Evolutionary conservation across 176 grass and related monocot genomes (phyloP).

Genomic region (Oryza rufipogon): DNA sequence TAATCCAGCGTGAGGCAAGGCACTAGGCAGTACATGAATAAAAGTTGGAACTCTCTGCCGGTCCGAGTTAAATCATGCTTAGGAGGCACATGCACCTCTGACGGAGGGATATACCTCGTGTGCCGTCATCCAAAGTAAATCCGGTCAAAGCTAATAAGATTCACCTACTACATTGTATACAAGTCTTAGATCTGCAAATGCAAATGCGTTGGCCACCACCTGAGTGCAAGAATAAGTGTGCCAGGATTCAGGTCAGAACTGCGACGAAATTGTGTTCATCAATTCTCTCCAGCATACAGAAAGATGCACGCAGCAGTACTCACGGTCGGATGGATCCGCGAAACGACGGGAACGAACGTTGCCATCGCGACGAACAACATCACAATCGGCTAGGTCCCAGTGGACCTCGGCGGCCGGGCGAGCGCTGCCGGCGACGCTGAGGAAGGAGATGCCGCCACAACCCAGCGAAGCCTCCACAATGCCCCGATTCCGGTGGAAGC

Average conservation of each 20-base stretch:
- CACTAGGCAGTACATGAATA: not conserved
- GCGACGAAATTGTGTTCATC: not conserved
- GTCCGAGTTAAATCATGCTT: not conserved
- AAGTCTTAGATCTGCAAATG: constrained; percentile 10
- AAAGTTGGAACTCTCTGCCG: not conserved
- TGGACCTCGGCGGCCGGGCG: constrained; percentile 8
- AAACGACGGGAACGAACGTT: not conserved
- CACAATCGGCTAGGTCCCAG: no score
- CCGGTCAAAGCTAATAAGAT: not conserved
- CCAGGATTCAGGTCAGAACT: not conserved
- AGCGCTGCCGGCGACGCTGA: constrained; percentile 72
- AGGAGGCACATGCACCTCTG: constrained; percentile 31
- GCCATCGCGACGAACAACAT: not conserved
- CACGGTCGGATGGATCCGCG: not conserved
- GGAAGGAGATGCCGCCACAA: constrained; percentile 44
- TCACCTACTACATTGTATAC: not conserved
- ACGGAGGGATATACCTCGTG: constrained; percentile 1
- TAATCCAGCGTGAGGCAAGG: no score
- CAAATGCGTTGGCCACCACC: not conserved
- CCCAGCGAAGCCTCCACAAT: constrained; percentile 15
- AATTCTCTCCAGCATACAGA: not conserved
- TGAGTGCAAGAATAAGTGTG: not conserved
- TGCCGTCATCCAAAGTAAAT: constrained; percentile 19
- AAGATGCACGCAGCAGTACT: not conserved
- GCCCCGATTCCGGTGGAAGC: constrained; percentile 13